phyloP scores from a whole-genome alignment of 202 grass and related monocot genomes.

The Elaeis oleifera region DNA sequence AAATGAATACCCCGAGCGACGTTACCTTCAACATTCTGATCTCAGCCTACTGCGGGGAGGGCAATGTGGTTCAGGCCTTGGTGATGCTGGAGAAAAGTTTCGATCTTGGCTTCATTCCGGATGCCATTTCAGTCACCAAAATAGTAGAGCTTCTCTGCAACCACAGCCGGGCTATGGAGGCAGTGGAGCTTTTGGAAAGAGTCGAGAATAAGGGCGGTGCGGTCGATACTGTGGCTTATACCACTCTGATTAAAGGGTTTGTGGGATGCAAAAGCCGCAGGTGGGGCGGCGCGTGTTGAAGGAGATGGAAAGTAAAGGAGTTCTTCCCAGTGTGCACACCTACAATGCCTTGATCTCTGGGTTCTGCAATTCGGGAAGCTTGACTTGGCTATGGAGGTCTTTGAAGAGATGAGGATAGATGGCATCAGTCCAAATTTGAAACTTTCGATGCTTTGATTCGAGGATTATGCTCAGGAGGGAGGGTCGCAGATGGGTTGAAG shows the following conservation, averaged over 20 bases:
- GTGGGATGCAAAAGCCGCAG: constrained; percentile 18
- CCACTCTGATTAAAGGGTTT: constrained; percentile 36
- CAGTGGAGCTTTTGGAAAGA: constrained; percentile 26
- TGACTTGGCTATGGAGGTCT: constrained; percentile 20
- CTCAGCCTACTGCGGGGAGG: constrained; percentile 27
- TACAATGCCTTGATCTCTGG: constrained; percentile 32
- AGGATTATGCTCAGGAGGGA: constrained; percentile 22
- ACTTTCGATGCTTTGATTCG: constrained; percentile 35
- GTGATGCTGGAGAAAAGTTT: constrained; percentile 35
- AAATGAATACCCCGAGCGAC: constrained; percentile 22
- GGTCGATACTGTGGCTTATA: constrained; percentile 28
- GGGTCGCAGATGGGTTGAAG: constrained; percentile 24
- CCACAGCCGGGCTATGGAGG: constrained; percentile 18
- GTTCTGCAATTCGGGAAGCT: constrained; percentile 25
- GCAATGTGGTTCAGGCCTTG: constrained; percentile 24
- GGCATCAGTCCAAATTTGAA: constrained; percentile 30
- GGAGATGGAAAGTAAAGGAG: constrained; percentile 34
- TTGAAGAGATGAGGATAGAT: constrained; percentile 25
- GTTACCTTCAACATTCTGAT: constrained; percentile 39
- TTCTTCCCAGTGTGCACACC: constrained; percentile 30
- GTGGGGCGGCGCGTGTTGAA: constrained; percentile 21
- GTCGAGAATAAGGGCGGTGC: constrained; percentile 26
- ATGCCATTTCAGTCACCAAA: constrained; percentile 27
- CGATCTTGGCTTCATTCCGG: constrained; percentile 27
- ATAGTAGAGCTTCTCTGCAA: constrained; percentile 30